Conservation (phyloP, 2,329 filamentous ascomycete genomes). For the Trichophyton benhamiae region DNA sequence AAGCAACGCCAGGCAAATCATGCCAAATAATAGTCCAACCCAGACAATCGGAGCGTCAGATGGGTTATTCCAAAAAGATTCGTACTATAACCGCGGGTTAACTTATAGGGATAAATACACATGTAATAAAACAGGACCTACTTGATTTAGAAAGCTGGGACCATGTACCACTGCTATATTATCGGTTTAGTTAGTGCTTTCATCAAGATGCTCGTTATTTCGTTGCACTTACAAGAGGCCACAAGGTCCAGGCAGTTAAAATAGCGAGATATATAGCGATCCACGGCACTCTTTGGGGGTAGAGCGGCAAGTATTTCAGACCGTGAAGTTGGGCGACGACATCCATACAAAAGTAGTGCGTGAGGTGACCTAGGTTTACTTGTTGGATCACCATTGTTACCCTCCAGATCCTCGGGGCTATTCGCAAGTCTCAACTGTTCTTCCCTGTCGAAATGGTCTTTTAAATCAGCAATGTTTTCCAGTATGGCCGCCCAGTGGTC, state of each 20-base stretch:
- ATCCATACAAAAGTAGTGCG: slow-evolving; percentile 4
- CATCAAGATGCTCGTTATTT: background rate
- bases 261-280: slow-evolving; percentile 23
- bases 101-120: background rate
- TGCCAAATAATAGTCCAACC: slow-evolving; percentile 34
- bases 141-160: slow-evolving; percentile 23
- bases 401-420: slow-evolving; percentile 29
- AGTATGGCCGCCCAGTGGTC: slow-evolving; percentile 22
- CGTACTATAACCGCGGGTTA: slow-evolving; percentile 23
- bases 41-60: slow-evolving; percentile 29
- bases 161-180: slow-evolving; percentile 15
- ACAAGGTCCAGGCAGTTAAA: slow-evolving; percentile 23
- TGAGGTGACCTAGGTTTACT: background rate
- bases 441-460: slow-evolving; percentile 17
- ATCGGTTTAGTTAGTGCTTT: slow-evolving; percentile 18
- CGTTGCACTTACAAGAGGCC: slow-evolving; percentile 16
- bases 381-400: background rate
- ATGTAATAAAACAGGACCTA: slow-evolving; percentile 12
- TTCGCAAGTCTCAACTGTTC: slow-evolving; percentile 12
- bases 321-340: slow-evolving; percentile 12
- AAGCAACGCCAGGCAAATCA: slow-evolving; percentile 21
- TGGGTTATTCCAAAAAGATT: slow-evolving; percentile 33
- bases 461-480: slow-evolving; percentile 15
- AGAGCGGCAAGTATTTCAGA: slow-evolving; percentile 25
- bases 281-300: slow-evolving; percentile 14